Evolutionary conservation across 805 yeast species (phyloP), one percentile per base, ranked within the genome.

Genomic region (Pichia manshurica): DNA sequence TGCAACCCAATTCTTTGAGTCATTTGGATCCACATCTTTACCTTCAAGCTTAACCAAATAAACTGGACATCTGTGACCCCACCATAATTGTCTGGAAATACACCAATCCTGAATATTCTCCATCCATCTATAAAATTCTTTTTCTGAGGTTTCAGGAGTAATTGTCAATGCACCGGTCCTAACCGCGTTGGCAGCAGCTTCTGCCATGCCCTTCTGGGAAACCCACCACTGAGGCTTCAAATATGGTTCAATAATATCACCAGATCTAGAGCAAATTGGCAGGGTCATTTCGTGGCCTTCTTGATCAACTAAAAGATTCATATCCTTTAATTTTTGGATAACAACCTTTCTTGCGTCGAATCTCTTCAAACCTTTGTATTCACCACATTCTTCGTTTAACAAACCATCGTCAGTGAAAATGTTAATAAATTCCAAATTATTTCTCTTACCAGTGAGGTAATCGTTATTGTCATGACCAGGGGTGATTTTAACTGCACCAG

Each of bases 181-280:
- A 51, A 91, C 96, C 46, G 88, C 97, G 46, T 79, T 74, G 57
- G 90, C 81, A 48, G 96, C 96, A 51, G 77, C 88, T 55, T 75
- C 73, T 45, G 98, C 99, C 86, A 88, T 86, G 48, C 82, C 86
- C 60, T 75, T 76, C 71, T 90, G 96, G 52, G 87, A 72, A 56
- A 93, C 97, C 97, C 97, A 93, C 99, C 99, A 93, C 74, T 93
- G 99, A 52, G 99, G 99, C 73, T 93, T 93, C 71, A 93, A 76
- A 62, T 87, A 74, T 46, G 99, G 99, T 74, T 93, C 99, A 61
- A 93, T 90, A 54, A 93, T 74, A 70, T 93, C 99, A 56, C 97
- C 97, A 25, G 97, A 88, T 79, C 97, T 85, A 37, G 93, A 87
- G 72, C 99, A 93, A 45, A 78, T 70, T 57, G 99, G 99, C 53